Percentiles rank a stretch among this genome's conserved stretches.
These are phyloP conservation scores for Ambrosiella beaveri DNA, from an alignment of 2,329 filamentous ascomycete genomes.

Conservation along the genomic window DNA sequence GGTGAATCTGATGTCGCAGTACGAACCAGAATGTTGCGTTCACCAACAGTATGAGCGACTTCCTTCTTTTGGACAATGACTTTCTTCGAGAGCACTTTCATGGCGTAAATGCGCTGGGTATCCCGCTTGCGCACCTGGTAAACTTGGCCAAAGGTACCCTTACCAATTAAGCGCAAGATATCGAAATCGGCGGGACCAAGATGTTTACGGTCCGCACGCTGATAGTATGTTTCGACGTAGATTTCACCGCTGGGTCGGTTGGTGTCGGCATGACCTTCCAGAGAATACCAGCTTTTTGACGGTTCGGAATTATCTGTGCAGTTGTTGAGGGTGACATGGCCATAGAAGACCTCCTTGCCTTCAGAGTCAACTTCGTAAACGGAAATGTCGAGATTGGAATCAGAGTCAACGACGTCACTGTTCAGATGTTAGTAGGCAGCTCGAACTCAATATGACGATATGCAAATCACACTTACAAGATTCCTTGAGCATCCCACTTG, in stretches of 20 bases:
- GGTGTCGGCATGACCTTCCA: conserved; percentile 60
- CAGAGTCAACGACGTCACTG: conserved; percentile 83
- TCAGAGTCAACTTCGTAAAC: conserved; percentile 71
- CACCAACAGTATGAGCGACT: conserved; percentile 89
- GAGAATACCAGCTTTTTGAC: conserved; percentile 68
- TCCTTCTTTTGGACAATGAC: conserved; percentile 99
- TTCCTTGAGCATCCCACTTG: conserved; percentile 87
- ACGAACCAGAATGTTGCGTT: conserved; percentile 90
- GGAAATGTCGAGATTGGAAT: conserved; percentile 80
- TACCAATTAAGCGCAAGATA: conserved; percentile 89
- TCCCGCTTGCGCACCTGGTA: conserved; percentile 98
- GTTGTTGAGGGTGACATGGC: conserved; percentile 68
- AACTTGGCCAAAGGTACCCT: conserved; percentile 95
- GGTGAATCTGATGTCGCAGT: conserved; percentile 91
- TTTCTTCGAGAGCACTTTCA: conserved; percentile 99
- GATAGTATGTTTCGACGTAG: conserved; percentile 69
- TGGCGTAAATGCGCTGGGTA: conserved; percentile 87
- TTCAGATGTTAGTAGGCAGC: background rate
- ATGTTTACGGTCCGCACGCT: conserved; percentile 73
- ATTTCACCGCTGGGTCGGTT: conserved; percentile 69
- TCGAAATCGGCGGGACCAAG: conserved; percentile 93
- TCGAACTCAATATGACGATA: background rate
- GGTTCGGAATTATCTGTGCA: conserved; percentile 48
- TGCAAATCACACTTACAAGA: conserved; percentile 56
- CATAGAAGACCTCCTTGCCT: conserved; percentile 68